Evolutionary conservation across 2,329 filamentous ascomycete species (phyloP).

Genomic region (Keithomyces neogunnii): DNA sequence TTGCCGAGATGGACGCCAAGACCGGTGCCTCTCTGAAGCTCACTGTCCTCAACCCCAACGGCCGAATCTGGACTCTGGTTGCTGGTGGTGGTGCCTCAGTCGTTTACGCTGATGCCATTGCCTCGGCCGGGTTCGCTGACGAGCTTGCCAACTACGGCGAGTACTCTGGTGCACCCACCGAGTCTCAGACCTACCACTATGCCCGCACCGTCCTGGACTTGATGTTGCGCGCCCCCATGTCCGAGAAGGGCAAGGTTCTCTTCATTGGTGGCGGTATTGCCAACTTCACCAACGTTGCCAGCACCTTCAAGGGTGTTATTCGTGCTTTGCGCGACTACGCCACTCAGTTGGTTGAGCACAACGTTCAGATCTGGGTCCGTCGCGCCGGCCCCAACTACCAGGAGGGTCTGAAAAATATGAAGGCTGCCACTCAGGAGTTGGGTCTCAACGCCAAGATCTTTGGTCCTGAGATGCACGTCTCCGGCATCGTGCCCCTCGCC

Average conservation of each 20-base stretch:
- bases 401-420: slow-evolving; percentile 99
- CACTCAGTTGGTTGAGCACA: slow-evolving; percentile 83
- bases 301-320: slow-evolving; percentile 99
- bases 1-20: slow-evolving; percentile 97
- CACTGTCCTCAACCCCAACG: slow-evolving; percentile 84
- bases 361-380: slow-evolving; percentile 93
- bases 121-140: slow-evolving; percentile 86
- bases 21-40: slow-evolving; percentile 98
- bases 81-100: slow-evolving; percentile 99
- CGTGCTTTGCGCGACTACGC: slow-evolving; percentile 87
- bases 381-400: slow-evolving; percentile 93
- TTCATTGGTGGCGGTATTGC: slow-evolving; percentile 99
- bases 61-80: slow-evolving; percentile 95
- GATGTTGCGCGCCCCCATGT: slow-evolving; percentile 83
- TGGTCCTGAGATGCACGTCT: slow-evolving; percentile 86
- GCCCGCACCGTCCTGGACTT: slow-evolving; percentile 93
- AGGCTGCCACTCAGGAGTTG: slow-evolving; percentile 87
- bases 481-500: slow-evolving; percentile 89
- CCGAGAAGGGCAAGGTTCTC: slow-evolving; percentile 90
- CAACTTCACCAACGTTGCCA: slow-evolving; percentile 99
- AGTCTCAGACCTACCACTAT: slow-evolving; percentile 99
- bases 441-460: slow-evolving; percentile 63
- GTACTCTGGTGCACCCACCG: slow-evolving; percentile 97
- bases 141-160: slow-evolving; percentile 99
- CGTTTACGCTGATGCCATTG: slow-evolving; percentile 98